A percentile compares a stretch with the other conserved stretches of the same genome.
phyloP scores from a whole-genome alignment of 805 yeast genomes.

The Myxozyma lipomycoides region DNA sequence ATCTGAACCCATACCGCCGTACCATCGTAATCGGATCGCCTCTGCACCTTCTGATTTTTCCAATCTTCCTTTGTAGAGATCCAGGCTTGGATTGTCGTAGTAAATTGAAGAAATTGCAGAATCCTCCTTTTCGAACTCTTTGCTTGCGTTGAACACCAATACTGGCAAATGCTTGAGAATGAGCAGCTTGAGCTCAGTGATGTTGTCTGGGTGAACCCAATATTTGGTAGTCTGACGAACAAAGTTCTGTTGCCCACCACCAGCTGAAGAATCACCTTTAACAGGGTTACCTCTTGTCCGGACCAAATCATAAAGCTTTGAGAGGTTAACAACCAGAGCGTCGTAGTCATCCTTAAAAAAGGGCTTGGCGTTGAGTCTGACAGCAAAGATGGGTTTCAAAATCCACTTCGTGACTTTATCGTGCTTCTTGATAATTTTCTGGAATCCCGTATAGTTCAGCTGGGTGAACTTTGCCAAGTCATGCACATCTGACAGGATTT shows the following conservation, averaged over 20 bases:
- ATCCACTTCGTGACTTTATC: slow-evolving; percentile 81
- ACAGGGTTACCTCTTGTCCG: slow-evolving; percentile 96
- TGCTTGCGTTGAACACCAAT: slow-evolving; percentile 90
- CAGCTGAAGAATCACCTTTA: slow-evolving; percentile 94
- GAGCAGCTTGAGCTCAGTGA: slow-evolving; percentile 89
- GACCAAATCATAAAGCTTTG: slow-evolving; percentile 84
- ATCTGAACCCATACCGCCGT: slow-evolving; percentile 94
- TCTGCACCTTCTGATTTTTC: slow-evolving; percentile 98
- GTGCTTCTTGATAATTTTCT: slow-evolving; percentile 92
- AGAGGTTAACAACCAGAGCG: slow-evolving; percentile 77
- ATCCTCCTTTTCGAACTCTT: slow-evolving; percentile 92
- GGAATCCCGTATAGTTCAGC: slow-evolving; percentile 94
- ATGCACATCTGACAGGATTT: slow-evolving; percentile 94
- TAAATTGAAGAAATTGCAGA: slow-evolving; percentile 95
- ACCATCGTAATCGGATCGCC: slow-evolving; percentile 97
- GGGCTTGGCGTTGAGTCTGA: slow-evolving; percentile 86
- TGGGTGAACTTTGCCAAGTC: slow-evolving; percentile 92
- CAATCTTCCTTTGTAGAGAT: slow-evolving; percentile 88
- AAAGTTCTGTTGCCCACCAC: slow-evolving; percentile 95
- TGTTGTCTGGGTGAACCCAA: slow-evolving; percentile 99
- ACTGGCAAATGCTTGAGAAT: slow-evolving; percentile 95
- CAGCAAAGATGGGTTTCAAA: slow-evolving; percentile 89
- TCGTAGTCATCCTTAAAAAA: slow-evolving; percentile 95
- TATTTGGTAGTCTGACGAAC: slow-evolving; percentile 98
- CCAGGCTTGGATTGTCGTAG: slow-evolving; percentile 85